Evolutionary conservation across 371 early-diverging fungal species (phyloP).

Genomic region (Thermomucor indicae-seudaticae): DNA sequence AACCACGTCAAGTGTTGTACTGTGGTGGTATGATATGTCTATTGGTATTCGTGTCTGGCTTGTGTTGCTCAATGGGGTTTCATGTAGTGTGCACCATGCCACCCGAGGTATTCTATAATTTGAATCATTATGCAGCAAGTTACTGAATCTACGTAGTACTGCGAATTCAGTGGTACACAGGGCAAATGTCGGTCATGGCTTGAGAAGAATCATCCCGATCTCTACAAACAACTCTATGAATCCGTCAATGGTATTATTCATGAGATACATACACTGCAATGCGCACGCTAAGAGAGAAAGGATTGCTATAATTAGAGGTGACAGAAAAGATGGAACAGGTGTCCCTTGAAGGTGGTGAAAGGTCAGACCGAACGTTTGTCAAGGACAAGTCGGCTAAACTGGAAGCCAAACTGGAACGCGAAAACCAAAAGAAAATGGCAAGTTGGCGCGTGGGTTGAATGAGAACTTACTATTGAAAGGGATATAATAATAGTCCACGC

Average conservation of each 20-base stretch:
- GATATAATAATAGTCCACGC: slow-evolving; percentile 28
- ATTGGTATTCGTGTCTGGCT: no score
- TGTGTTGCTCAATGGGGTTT: neutral
- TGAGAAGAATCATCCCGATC: slow-evolving; percentile 52
- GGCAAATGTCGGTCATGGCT: slow-evolving; percentile 84
- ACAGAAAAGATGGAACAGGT: slow-evolving; percentile 36
- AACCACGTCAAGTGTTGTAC: slow-evolving; percentile 36
- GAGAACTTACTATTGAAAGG: neutral
- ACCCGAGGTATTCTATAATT: slow-evolving; percentile 38
- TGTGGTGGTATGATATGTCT: slow-evolving; percentile 45
- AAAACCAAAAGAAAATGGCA: slow-evolving; percentile 74
- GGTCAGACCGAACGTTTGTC: slow-evolving; percentile 44
- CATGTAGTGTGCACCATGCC: slow-evolving; percentile 54
- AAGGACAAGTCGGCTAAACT: slow-evolving; percentile 49
- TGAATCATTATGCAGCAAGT: neutral
- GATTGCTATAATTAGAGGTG: slow-evolving; percentile 12
- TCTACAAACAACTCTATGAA: slow-evolving; percentile 51
- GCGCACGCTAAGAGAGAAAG: neutral
- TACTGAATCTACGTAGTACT: slow-evolving; percentile 58
- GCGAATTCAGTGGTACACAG: slow-evolving; percentile 81
- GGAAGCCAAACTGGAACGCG: slow-evolving; percentile 75
- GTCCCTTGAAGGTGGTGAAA: slow-evolving; percentile 26
- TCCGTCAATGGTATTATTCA: slow-evolving; percentile 29
- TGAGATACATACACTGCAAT: neutral
- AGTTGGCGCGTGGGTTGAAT: neutral